Evolutionary conservation across 331 rosid species (phyloP).

Genomic region (Quercus lobata): DNA sequence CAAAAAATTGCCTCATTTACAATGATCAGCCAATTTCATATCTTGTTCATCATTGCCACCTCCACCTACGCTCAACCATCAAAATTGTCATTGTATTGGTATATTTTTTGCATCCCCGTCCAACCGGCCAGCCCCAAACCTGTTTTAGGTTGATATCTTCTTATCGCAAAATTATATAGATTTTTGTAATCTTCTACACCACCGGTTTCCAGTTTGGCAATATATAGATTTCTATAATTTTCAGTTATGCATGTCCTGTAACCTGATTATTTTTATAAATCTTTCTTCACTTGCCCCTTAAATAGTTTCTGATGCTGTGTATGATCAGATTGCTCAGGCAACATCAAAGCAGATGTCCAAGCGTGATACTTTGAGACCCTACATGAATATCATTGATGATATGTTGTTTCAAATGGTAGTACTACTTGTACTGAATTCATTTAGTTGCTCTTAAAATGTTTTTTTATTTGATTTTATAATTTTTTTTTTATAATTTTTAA

Average conservation of each 20-base stretch:
- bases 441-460: conserved; percentile 7
- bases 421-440: not conserved
- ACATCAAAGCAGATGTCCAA: conserved; percentile 61
- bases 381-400: conserved; percentile 54
- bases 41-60: not conserved
- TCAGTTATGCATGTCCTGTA: not conserved
- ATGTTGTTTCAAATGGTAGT: conserved; percentile 51
- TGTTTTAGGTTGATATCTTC: not conserved
- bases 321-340: conserved; percentile 54
- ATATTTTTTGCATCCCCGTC: not conserved
- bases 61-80: too few species aligned
- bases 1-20: not conserved
- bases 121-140: not conserved
- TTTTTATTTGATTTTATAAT: not conserved
- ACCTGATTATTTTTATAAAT: not conserved
- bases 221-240: not conserved
- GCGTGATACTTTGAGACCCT: conserved; percentile 59
- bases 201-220: not conserved
- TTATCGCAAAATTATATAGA: not conserved
- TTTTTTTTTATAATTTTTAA: not conserved
- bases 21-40: not conserved
- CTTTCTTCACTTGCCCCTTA: not conserved
- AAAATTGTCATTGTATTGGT: too few species aligned
- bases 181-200: not conserved
- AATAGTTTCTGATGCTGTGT: not conserved